Percentiles rank a stretch among this genome's conserved stretches.
phyloP scores from a whole-genome alignment of 371 early-diverging fungal species.

The Sporodiniella umbellata region DNA sequence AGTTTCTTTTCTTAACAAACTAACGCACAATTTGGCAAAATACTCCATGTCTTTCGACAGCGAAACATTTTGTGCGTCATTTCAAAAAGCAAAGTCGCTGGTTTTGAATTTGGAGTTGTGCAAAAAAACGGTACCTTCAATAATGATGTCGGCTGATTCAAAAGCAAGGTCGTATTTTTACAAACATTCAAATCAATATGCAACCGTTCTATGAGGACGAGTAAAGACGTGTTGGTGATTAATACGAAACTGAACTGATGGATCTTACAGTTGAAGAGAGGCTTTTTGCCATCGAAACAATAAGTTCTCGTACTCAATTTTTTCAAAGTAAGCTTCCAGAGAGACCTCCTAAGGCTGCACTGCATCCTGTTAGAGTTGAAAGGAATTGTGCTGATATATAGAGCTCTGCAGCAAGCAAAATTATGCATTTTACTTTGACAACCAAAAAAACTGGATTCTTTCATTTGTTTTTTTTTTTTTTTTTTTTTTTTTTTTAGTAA shows the following conservation, averaged over 20 bases:
- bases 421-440: conserved; percentile 9
- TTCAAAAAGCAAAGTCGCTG: no score
- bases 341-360: not conserved
- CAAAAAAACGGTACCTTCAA: no score
- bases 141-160: conserved; percentile 5
- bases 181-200: not conserved
- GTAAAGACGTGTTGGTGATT: conserved; percentile 6
- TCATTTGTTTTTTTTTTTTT: no score
- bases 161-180: conserved; percentile 1
- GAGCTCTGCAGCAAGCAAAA: conserved; percentile 6
- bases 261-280: conserved; percentile 10
- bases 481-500: conserved; percentile 17
- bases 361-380: not conserved
- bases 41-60: no score
- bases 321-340: not conserved
- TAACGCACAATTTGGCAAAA: no score
- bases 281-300: conserved; percentile 7
- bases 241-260: conserved; percentile 10
- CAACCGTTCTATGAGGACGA: conserved; percentile 1
- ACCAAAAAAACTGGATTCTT: conserved; percentile 4
- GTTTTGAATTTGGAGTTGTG: no score
- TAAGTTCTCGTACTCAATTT: not conserved
- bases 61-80: no score
- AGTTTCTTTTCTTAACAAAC: no score
- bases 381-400: not conserved